phyloP scores from a whole-genome alignment of 2,329 filamentous ascomycete species.

The Aspergillus terreus region DNA sequence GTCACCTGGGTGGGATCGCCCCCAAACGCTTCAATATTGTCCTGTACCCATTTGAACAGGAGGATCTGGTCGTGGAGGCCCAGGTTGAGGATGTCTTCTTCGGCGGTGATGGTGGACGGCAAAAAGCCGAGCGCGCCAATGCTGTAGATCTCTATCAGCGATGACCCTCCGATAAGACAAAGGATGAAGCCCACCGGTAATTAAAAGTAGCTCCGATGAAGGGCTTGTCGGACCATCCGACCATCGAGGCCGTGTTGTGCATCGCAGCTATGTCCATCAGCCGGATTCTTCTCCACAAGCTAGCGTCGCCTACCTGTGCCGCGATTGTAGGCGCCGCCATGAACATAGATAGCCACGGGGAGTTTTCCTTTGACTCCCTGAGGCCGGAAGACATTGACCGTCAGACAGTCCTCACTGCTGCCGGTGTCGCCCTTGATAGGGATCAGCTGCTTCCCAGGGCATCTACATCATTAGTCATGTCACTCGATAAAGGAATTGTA shows the following conservation, averaged over 20 bases:
- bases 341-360: conserved; percentile 41
- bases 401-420: conserved; percentile 45
- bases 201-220: conserved; percentile 46
- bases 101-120: conserved; percentile 51
- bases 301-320: conserved; percentile 18
- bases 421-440: conserved; percentile 47
- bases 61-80: conserved; percentile 36
- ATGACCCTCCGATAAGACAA: background rate
- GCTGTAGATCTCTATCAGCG: conserved; percentile 6
- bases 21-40: conserved; percentile 22
- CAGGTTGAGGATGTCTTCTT: conserved; percentile 50
- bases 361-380: conserved; percentile 21
- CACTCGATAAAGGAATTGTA: background rate
- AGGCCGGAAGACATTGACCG: conserved; percentile 39
- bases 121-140: conserved; percentile 62
- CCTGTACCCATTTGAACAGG: conserved; percentile 27
- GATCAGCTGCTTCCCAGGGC: conserved; percentile 46
- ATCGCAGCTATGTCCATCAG: conserved; percentile 17
- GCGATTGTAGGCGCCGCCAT: conserved; percentile 39
- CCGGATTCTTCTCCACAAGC: conserved; percentile 16
- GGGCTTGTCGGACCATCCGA: conserved; percentile 49
- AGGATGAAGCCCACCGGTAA: conserved; percentile 27
- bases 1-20: conserved; percentile 30
- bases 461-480: conserved; percentile 2
- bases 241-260: conserved; percentile 60